Conservation (phyloP, 2,329 filamentous ascomycete species). For the Cladophialophora bantiana region DNA sequence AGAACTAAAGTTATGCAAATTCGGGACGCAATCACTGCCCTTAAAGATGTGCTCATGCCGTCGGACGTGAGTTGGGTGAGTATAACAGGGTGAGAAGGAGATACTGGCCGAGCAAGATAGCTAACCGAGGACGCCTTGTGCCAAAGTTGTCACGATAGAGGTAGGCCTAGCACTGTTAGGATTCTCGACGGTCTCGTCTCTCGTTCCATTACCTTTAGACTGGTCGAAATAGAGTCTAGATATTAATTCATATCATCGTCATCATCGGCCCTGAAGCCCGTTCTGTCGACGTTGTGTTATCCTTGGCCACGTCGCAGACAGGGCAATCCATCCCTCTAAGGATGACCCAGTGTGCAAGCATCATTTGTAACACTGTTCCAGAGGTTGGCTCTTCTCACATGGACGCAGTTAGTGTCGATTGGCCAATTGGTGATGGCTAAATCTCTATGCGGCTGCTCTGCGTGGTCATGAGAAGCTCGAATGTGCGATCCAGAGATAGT, state of each 20-base stretch:
- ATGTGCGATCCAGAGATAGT: not conserved
- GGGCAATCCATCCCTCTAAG: not conserved
- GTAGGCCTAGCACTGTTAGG: not conserved
- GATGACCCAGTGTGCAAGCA: not conserved
- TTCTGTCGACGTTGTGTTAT: not conserved
- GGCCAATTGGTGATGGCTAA: not conserved
- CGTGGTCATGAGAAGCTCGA: not conserved
- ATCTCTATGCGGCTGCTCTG: not conserved
- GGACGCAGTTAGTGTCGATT: not conserved
- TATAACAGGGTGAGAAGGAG: not conserved
- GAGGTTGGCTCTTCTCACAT: not conserved
- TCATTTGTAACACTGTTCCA: not conserved
- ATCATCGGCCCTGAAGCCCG: conserved; percentile 8
- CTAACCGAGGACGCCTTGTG: not conserved
- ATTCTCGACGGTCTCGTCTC: not conserved
- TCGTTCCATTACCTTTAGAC: not conserved
- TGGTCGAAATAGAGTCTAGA: not conserved
- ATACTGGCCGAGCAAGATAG: not conserved
- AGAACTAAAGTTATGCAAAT: not conserved
- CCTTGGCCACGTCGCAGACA: not conserved
- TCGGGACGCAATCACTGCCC: not conserved
- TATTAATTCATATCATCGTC: conserved; percentile 7
- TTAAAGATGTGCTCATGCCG: not conserved
- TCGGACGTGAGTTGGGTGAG: not conserved
- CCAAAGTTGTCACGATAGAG: not conserved